Conservation (phyloP, 768 basidiomycete genomes). For the Russula sp. region DNA sequence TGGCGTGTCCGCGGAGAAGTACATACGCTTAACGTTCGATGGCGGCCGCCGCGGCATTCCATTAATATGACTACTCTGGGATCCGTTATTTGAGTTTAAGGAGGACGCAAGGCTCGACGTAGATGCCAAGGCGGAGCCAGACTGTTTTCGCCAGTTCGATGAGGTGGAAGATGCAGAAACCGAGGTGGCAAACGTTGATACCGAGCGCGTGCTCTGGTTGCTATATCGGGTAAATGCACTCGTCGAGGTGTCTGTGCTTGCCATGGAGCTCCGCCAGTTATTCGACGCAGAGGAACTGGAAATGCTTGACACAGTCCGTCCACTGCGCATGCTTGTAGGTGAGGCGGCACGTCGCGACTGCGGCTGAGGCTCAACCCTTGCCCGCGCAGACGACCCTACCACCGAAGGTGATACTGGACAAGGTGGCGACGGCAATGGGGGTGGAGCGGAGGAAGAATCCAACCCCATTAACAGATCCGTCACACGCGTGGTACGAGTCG, state of each 20-base stretch:
- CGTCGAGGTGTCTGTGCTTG: slow-evolving; percentile 65
- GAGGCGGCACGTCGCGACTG: slow-evolving; percentile 37
- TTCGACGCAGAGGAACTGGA: slow-evolving; percentile 60
- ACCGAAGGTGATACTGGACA: not conserved
- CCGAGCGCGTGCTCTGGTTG: slow-evolving; percentile 61
- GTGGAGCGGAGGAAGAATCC: slow-evolving; percentile 43
- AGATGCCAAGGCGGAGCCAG: slow-evolving; percentile 10
- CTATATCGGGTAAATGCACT: slow-evolving; percentile 79
- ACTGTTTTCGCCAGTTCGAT: slow-evolving; percentile 55
- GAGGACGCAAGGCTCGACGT: slow-evolving; percentile 16
- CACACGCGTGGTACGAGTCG: slow-evolving; percentile 76
- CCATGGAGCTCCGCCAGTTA: slow-evolving; percentile 79
- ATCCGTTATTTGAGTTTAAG: slow-evolving; percentile 14
- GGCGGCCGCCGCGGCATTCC: slow-evolving; percentile 31
- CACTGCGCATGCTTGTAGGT: slow-evolving; percentile 58
- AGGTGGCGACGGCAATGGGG: slow-evolving; percentile 2
- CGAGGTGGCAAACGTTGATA: slow-evolving; percentile 79
- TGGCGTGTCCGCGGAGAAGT: slow-evolving; percentile 7
- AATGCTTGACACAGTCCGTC: slow-evolving; percentile 52
- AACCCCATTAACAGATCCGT: slow-evolving; percentile 71
- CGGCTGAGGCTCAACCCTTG: slow-evolving; percentile 4
- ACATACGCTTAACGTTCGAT: slow-evolving; percentile 78
- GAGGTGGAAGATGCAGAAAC: slow-evolving; percentile 73
- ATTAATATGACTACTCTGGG: slow-evolving; percentile 9
- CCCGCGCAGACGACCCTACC: not conserved